Base-by-base conservation (phyloP, 768 basidiomycete genomes). In the Cubamyces lactineus region DNA sequence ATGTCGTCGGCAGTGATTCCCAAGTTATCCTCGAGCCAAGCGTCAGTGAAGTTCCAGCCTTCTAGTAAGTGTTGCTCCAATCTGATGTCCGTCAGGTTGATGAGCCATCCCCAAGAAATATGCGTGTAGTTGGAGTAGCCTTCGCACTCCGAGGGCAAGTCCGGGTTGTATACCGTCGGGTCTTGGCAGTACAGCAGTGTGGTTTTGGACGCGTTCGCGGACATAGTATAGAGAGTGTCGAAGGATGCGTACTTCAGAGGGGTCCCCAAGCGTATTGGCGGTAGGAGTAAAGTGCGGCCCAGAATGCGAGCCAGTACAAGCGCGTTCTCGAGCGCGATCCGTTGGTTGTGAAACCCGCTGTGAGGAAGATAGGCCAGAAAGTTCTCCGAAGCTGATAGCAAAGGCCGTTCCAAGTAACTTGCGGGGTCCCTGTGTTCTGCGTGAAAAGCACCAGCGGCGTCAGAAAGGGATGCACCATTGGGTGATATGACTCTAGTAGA, bases 251-350 rank as follows among this genome's bases (percentile, higher is more conserved):
- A 84, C 72, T 43, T 74, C 70, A 49, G 86, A 76, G 87, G 82
- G 45, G 66, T 72, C 41, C 90, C 89, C 6, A 92, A 82, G 41
- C 86, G 84, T 28, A 88, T 78, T 12, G 88, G 88, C n/a, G 92
- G 91, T 34, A 92, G 76, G 64, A 94, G 82, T 34, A 94, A 79
- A 12, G 91, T 94, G 62, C 91, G 87, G 75, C 88, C 86, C 61
- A 92, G 82, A 30, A 88, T 71, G 61, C 75, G 78, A 1, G 91
- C 80, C 53, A 94, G 81, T n/a, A 87, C 78, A 19, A 93, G 80
- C 2, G 90, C 92, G 68, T 94, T 94, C 75, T 94, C 90, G 62
- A 94, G 82, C 17, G 90, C 87, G 65, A 94, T 92, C 38, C 91
- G 86, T 75, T 94, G 91, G 72, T 92, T 94, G 74, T 94, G 90